These are phyloP conservation scores for Cerrena zonata DNA, from an alignment of 1,284 basidiomycete species.

Conservation along the genomic window DNA sequence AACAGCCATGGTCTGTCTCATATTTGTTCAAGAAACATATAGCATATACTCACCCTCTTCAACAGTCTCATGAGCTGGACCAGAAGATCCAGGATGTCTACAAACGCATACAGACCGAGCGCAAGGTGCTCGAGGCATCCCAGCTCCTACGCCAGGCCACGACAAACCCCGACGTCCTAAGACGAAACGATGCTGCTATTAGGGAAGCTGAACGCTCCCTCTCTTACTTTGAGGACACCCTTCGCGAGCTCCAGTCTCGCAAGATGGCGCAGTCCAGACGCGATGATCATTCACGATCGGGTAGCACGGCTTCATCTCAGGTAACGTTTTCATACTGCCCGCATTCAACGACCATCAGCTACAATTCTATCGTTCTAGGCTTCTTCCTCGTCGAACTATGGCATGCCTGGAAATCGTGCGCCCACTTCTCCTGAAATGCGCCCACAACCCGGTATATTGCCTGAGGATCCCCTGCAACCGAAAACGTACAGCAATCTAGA, in stretches of 20 bases:
- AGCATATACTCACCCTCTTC: slow-evolving; percentile 9
- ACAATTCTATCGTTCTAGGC: slow-evolving; percentile 27
- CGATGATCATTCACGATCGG: slow-evolving; percentile 51
- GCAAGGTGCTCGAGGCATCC: slow-evolving; percentile 85
- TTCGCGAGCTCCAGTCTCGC: slow-evolving; percentile 76
- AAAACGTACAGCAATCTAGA: slow-evolving; percentile 79
- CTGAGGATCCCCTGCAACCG: slow-evolving; percentile 37
- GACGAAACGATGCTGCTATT: slow-evolving; percentile 79
- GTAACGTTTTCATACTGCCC: slow-evolving; percentile 18
- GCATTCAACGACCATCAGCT: slow-evolving; percentile 35
- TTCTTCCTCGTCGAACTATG: slow-evolving; percentile 28
- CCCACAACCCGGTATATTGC: slow-evolving; percentile 21
- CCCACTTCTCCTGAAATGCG: slow-evolving; percentile 38
- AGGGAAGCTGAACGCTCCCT: slow-evolving; percentile 82
- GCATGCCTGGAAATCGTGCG: slow-evolving; percentile 33
- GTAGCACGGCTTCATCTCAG: slow-evolving; percentile 18
- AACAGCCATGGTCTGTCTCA: slow-evolving; percentile 22
- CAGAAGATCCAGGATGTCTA: slow-evolving; percentile 89
- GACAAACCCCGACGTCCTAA: slow-evolving; percentile 80
- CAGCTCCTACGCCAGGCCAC: slow-evolving; percentile 78
- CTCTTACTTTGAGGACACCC: slow-evolving; percentile 82
- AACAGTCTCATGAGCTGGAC: slow-evolving; percentile 60
- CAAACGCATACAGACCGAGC: slow-evolving; percentile 86
- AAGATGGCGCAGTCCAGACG: slow-evolving; percentile 58
- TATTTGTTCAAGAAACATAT: too few relatives aligned